phyloP scores from a whole-genome alignment of 140 eudicot genomes.

The Flaveria floridana region DNA sequence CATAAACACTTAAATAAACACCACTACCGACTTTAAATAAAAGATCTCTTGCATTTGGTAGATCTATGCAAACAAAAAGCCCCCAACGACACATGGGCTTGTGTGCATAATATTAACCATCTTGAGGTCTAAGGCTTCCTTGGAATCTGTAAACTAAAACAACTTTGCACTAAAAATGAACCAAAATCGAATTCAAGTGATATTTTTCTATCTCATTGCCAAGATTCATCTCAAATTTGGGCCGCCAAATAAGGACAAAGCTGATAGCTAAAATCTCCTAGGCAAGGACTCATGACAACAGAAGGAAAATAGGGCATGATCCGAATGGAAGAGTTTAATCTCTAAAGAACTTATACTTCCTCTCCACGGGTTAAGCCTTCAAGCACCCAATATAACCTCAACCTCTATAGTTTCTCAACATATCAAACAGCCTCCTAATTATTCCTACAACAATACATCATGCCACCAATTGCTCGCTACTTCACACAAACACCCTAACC shows the following conservation, averaged over 20 bases:
- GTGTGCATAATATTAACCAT: constrained; percentile 13
- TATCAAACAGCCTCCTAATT: not conserved
- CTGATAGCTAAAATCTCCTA: not conserved
- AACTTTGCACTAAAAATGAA: not conserved
- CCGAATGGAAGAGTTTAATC: not conserved
- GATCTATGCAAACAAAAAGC: too few species aligned
- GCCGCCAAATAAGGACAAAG: not conserved
- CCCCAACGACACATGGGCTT: too few species aligned
- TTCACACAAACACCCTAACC: not conserved
- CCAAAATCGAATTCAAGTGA: not conserved
- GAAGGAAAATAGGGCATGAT: not conserved
- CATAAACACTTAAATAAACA: not conserved
- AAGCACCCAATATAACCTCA: constrained; percentile 20
- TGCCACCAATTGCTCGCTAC: not conserved
- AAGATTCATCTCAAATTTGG: not conserved
- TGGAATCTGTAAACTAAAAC: not conserved
- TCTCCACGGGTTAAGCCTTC: not conserved
- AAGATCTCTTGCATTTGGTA: too few species aligned
- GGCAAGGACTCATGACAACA: constrained; percentile 10
- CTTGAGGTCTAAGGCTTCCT: not conserved
- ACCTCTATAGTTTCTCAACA: constrained; percentile 15
- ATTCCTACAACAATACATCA: constrained; percentile 8
- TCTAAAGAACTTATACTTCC: not conserved
- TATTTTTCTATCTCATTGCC: not conserved
- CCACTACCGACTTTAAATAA: too few species aligned